Base-by-base conservation (phyloP, 1,284 basidiomycete species). In the Cryptococcus wingfieldii region DNA sequence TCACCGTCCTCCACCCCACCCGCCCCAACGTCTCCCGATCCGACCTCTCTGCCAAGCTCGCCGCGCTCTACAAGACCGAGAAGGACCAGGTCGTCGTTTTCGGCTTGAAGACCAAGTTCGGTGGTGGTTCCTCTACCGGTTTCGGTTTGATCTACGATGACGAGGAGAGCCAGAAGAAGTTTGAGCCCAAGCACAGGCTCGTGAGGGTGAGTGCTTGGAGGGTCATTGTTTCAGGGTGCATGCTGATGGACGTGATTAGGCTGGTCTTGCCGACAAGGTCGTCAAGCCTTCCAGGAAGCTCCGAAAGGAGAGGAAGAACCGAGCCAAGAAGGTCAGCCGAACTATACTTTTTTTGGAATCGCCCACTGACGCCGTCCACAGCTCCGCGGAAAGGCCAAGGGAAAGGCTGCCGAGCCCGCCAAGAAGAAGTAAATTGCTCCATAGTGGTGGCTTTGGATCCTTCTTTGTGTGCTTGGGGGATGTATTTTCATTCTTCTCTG, bases 241-340 rank as follows among this genome's bases (percentile, higher is more conserved):
- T 31, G 37, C n/a, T 38, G 45, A 48, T 52, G 38, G 47, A 10
- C 27, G 41, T 37, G 6, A 28, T 50, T 71, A 97, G 93, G 85
- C 85, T 71, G 92, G 93, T 62, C 81, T 98, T 62, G 81, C 79
- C 63, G 67, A 83, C 68, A 97, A 97, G 83, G 85, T 89, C 65
- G 88, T 92, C 56, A 93, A 89, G 81, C 82, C 95, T 59, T 93
- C 90, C 69, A 89, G 96, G 75, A 98, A 98, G 80, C 86, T 98
- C 79, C 88, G 96, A 80, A 98, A 98, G 84, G 96, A 98, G 84
- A 86, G 96, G 74, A 99, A 99, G 86, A 99, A 99, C 83, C 87
- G 96, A 78, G 84, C 88, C 64, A 97, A 97, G 88, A 96, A 96
- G 87, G 92, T 90, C 56, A 18, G 79, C 71, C 37, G 39, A 27